phyloP scores from a whole-genome alignment of 1,139 yeast species.

The Saccharomyces hybrid region DNA sequence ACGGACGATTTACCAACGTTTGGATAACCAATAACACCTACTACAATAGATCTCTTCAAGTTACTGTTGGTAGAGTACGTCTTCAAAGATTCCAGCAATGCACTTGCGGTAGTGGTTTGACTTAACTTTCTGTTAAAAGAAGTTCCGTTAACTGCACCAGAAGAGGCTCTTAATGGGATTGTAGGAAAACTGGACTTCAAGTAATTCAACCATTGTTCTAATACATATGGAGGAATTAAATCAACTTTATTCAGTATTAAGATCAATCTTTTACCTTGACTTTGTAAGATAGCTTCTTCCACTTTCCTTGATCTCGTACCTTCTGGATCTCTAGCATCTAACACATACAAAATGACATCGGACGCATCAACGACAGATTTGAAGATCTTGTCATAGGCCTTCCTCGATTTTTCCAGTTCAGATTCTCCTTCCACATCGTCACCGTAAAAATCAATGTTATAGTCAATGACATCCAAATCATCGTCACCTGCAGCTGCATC shows the following conservation, averaged over 20 bases:
- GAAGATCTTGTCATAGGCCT: constrained; percentile 85
- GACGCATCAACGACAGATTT: constrained; percentile 77
- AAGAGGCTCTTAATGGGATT: constrained; percentile 68
- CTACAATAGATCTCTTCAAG: constrained; percentile 84
- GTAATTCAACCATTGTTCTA: constrained; percentile 78
- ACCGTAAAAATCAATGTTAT: constrained; percentile 42
- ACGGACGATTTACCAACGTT: constrained; percentile 96
- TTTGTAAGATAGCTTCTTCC: constrained; percentile 80
- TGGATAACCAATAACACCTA: constrained; percentile 95
- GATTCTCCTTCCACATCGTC: constrained; percentile 42
- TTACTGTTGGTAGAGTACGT: constrained; percentile 77
- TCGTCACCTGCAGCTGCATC: constrained; percentile 33
- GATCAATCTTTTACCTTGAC: constrained; percentile 76
- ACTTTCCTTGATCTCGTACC: constrained; percentile 87
- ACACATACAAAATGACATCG: constrained; percentile 83
- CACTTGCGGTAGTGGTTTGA: constrained; percentile 61
- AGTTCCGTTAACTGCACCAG: constrained; percentile 56
- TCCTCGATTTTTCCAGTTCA: constrained; percentile 73
- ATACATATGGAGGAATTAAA: constrained; percentile 75
- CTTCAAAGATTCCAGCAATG: constrained; percentile 74
- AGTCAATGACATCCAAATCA: constrained; percentile 45
- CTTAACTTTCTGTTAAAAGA: constrained; percentile 75
- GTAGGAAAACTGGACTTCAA: constrained; percentile 84
- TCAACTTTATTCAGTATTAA: constrained; percentile 87
- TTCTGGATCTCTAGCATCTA: constrained; percentile 97